Evolutionary conservation across 495 filamentous ascomycete genomes (phyloP), one percentile per base, ranked within the genome.

Genomic region (Hyaloscypha hepaticicola): DNA sequence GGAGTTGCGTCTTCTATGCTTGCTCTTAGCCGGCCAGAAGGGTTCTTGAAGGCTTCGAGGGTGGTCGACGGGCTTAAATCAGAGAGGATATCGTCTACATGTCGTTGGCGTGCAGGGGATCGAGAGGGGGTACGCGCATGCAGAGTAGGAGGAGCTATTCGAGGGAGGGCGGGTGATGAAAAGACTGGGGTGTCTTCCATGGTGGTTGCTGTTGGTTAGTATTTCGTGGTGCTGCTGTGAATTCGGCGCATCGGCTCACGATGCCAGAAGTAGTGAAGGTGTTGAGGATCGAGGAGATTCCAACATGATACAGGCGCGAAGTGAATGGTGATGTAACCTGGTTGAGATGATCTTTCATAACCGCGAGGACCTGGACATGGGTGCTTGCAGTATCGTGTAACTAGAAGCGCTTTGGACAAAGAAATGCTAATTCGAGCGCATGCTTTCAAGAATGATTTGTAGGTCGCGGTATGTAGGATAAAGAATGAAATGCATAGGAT

Each of bases 1-100:
- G 84, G 77, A 9, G 87, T 87, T 12, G 88, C 87, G 58, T 82
- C 77, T 31, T 86, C 88, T 66, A 92, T 85, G 69, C 87, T 90
- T 55, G 75, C 78, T 61, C 81, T 85, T 19, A 87, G 75, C 8
- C 82, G 76, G 11, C 82, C 84, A 28, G 84, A 77, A 21, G 85
- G 87, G 11, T 75, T 75, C 34, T 78, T 76, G 41, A 86, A 78
- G 41, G 83, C 83, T 58, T 83, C 75, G 57, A 86, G 73, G 3
- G 82, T 86, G 8, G 82, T 79, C 61, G 84, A 75, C 16, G 84
- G 82, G 6, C 83, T 85, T 5, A 86, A 70, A 61, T 81, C 82
- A 51, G 77, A 72, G 27, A 87, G 78, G 1, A 87, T 71, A 63
- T 83, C 83, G 55, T 85, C 82, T 50, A 49, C 61, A 19, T 64